Evolutionary conservation across 73 alveolate genomes (phyloP), one percentile per base, ranked within the genome.

Genomic region (Effrenium voratum): DNA sequence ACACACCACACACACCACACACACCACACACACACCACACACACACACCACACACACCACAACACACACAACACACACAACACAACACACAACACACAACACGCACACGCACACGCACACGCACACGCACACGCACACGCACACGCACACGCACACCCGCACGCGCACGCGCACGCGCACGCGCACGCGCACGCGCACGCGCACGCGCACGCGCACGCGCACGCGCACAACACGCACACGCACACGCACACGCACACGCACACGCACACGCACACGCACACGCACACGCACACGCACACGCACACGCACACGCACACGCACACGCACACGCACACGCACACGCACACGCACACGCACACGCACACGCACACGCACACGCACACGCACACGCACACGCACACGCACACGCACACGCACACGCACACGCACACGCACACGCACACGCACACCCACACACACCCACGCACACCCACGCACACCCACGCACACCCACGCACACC

Each of bases 251-350:
- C 24, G 79, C 79, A 10, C 24, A 5, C 79, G 5, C 41, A 36
- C 79, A 66, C 79, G 79, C 79, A 26, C 79, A 32, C 79, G 38
- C 79, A 66, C 79, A 36, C 79, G 79, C 79, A 66, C 79, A 32
- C 79, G 38, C 79, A 26, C 79, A 36, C 79, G 38, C 79, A 66
- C 79, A 32, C 79, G 79, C 79, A 26, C 79, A 32, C 79, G 38
- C 79, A 66, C 79, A 26, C 79, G 79, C 79, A 66, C 79, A 66
- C 79, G 38, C 79, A 26, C 79, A 26, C 79, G 38, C 79, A 66
- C 79, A 66, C 79, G 38, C 79, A 66, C 79, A 32, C 79, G 38
- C 79, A 66, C 79, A 66, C 79, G 38, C 79, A 66, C 79, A 66
- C 79, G 38, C 79, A 66, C 79, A 66, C 79, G 38, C 79, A 66